Base-by-base conservation (phyloP, 2,329 filamentous ascomycete species). In the Karstenula rhodostoma region DNA sequence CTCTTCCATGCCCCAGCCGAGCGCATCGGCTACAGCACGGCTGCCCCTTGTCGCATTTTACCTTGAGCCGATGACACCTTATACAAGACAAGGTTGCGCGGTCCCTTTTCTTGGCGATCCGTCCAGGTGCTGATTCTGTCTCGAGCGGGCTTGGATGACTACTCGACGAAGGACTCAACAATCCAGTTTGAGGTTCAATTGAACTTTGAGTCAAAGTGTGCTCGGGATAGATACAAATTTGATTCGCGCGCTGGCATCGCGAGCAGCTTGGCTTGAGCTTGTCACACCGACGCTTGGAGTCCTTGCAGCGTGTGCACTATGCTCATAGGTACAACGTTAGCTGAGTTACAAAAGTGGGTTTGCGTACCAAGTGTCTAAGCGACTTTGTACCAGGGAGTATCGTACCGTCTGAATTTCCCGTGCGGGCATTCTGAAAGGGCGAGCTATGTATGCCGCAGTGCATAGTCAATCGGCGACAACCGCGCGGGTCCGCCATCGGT, bases 31-130 rank as follows among this genome's bases (percentile, higher is more conserved):
- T 49, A 33, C 66, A 68, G 29, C 64, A 68, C 6, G 69, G 69
- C 8, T 60, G 51, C 27, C 57, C 51, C 50, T 67, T 63, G 13
- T 71, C 66, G 23, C 68, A 72, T 58, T 67, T 67, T 23, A 72
- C 59, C 27, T 71, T 72, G 1, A 71, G 57, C 2, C 63, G 68
- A 59, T 71, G 69, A 25, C 67, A 72, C 22, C 69, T 58, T 17
- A 35, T 63, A 43, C 69, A 72, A 15, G 67, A 71, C 12, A 70
- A 44, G 42, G 62, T 62, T 17, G 62, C 59, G 48, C 69, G 63
- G 48, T 63, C 59, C 4, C 67, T 56, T 52, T 58, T 67, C 49
- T 59, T 62, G 32, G 61, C 47, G 23, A 43, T 33, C 35, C 35
- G 35, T 32, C 40, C 46, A 7, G 33, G 22, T 12, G 17, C 46